These are phyloP conservation scores for Sugiyamaella xylanicola DNA, from an alignment of 1,139 yeast genomes.

Conservation along the genomic window DNA sequence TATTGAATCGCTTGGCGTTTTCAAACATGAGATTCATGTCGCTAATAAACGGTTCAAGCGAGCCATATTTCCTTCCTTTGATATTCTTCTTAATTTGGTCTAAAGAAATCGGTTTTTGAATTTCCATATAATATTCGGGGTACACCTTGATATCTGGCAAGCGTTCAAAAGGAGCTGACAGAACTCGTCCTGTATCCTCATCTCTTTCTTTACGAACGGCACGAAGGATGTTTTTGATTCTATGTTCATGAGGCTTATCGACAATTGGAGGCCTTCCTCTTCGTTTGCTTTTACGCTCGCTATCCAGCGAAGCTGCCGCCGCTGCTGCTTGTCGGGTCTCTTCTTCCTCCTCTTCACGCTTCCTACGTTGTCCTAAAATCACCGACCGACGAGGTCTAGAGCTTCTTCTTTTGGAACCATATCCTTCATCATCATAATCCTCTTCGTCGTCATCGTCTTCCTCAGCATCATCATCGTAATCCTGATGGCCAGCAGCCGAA, in stretches of 20 bases:
- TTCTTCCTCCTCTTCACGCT: constrained; percentile 33
- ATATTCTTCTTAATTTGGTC: constrained; percentile 81
- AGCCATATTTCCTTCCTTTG: constrained; percentile 78
- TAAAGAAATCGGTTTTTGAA: constrained; percentile 74
- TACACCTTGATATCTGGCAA: constrained; percentile 71
- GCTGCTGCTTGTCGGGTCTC: constrained; percentile 28
- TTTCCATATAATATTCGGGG: constrained; percentile 67
- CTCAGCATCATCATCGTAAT: constrained; percentile 32
- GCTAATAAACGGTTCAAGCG: constrained; percentile 71
- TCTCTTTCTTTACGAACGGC: constrained; percentile 73
- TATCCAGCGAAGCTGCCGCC: constrained; percentile 21
- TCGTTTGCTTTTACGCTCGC: constrained; percentile 63
- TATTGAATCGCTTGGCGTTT: constrained; percentile 70
- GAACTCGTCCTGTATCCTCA: constrained; percentile 51
- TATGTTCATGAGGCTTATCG: constrained; percentile 89
- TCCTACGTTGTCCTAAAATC: constrained; percentile 33
- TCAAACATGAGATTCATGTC: constrained; percentile 77
- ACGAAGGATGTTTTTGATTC: constrained; percentile 84
- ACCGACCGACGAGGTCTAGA: constrained; percentile 34
- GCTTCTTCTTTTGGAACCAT: constrained; percentile 28
- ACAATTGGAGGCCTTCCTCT: constrained; percentile 96
- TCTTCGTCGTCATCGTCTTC: constrained; percentile 48
- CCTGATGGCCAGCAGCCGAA: constrained; percentile 33
- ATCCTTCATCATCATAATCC: constrained; percentile 42
- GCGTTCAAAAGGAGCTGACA: constrained; percentile 71